phyloP scores from a whole-genome alignment of 148 eudicot genomes.

The Spergularia bocconei region DNA sequence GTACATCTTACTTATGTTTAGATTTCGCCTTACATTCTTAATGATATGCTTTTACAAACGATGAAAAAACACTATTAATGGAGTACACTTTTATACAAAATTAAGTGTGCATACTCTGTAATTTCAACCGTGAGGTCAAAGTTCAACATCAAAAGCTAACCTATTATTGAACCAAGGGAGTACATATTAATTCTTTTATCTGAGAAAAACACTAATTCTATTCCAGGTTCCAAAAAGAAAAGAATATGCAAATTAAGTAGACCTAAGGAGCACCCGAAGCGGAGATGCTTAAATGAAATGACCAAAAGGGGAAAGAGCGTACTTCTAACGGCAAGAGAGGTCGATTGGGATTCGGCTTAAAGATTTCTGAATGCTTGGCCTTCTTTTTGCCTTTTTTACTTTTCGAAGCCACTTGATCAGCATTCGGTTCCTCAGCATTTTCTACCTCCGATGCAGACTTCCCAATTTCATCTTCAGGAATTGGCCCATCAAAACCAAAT shows the following conservation, averaged over 20 bases:
- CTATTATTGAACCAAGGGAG: neutral
- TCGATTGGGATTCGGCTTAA: constrained; percentile 37
- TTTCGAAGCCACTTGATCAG: constrained; percentile 24
- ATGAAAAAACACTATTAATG: neutral
- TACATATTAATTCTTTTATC: neutral
- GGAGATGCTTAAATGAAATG: neutral
- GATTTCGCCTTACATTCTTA: too few species aligned
- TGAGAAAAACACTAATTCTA: neutral
- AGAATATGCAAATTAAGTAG: neutral
- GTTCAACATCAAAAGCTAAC: neutral
- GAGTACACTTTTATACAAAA: neutral
- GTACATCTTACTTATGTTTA: too few species aligned
- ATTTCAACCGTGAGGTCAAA: neutral
- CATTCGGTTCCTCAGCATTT: constrained; percentile 40
- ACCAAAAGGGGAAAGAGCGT: constrained; percentile 16
- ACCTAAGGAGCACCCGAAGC: neutral
- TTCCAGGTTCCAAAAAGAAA: neutral
- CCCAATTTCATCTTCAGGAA: constrained; percentile 40
- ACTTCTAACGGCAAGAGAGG: constrained; percentile 71
- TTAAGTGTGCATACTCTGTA: neutral
- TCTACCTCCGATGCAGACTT: constrained; percentile 59
- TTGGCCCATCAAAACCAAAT: constrained; percentile 24
- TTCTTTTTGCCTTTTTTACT: constrained; percentile 26
- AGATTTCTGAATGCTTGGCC: constrained; percentile 18
- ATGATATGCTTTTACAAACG: too few species aligned